Percentiles rank a stretch among this genome's conserved stretches.
These are phyloP conservation scores for Xylaria sp. DNA, from an alignment of 495 filamentous ascomycete species.

Conservation along the genomic window DNA sequence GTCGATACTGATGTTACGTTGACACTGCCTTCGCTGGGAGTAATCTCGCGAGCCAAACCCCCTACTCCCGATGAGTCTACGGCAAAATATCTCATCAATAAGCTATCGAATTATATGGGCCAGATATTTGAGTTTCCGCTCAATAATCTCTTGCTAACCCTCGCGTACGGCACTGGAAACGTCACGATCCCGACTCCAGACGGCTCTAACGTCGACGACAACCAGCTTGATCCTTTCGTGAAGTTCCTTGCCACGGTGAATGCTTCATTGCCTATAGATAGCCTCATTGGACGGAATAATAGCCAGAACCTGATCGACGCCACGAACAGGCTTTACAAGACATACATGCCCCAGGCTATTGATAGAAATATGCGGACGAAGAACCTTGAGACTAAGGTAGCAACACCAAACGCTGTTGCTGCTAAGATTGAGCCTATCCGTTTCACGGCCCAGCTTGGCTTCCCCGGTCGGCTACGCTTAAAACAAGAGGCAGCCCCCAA, in stretches of 20 bases:
- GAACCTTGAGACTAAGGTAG: constrained; percentile 10
- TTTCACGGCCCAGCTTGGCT: background rate
- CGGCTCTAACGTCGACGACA: background rate
- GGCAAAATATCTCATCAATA: background rate
- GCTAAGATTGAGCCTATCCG: background rate
- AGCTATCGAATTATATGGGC: constrained; percentile 8
- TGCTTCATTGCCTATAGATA: constrained; percentile 6
- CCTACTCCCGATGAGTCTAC: constrained; percentile 12
- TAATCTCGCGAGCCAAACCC: background rate
- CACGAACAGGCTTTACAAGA: constrained; percentile 20
- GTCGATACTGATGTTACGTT: constrained; percentile 13
- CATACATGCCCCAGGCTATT: constrained; percentile 22
- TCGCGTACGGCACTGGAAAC: constrained; percentile 10
- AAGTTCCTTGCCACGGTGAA: constrained; percentile 11
- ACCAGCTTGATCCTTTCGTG: constrained; percentile 10
- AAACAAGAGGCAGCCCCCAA: constrained; percentile 12
- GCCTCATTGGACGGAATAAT: background rate
- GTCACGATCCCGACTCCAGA: background rate
- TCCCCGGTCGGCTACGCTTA: constrained; percentile 9
- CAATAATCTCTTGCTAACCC: constrained; percentile 12
- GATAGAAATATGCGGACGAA: constrained; percentile 13
- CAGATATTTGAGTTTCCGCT: constrained; percentile 20
- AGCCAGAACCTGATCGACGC: constrained; percentile 17
- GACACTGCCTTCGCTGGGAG: constrained; percentile 10
- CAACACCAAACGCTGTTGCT: constrained; percentile 1